Evolutionary conservation across 768 basidiomycete genomes (phyloP).

Genomic region (Russula dissimulans): DNA sequence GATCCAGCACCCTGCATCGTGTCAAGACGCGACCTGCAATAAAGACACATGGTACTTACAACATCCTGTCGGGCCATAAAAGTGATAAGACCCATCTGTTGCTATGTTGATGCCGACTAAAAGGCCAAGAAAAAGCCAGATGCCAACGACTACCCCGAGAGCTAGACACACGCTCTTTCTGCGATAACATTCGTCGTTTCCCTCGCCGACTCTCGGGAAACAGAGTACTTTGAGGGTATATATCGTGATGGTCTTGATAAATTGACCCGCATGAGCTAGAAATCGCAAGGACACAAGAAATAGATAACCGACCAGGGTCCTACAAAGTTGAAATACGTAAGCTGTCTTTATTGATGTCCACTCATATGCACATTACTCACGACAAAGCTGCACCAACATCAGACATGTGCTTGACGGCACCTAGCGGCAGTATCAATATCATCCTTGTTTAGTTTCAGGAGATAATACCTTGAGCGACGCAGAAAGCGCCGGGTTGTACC

Average conservation of each 20-base stretch:
- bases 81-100: neutral
- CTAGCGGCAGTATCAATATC: neutral
- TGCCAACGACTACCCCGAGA: neutral
- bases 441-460: neutral
- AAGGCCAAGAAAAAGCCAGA: neutral
- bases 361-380: neutral
- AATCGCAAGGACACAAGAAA: neutral
- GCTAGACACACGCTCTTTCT: neutral
- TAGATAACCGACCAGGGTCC: neutral
- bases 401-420: neutral
- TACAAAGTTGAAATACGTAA: neutral
- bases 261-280: neutral
- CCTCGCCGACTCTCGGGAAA: neutral
- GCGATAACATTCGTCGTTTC: neutral
- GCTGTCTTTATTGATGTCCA: no score
- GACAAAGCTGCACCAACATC: neutral
- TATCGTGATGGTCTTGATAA: neutral
- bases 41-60: neutral
- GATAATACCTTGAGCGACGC: neutral
- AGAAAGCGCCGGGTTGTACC: neutral
- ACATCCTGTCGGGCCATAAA: neutral
- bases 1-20: neutral
- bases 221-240: neutral
- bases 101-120: neutral
- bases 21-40: neutral